Percentiles rank a stretch among this genome's conserved stretches.
Evolutionary conservation across 177 flowering plant species (phyloP).

Genomic region (Vitis hybrid): DNA sequence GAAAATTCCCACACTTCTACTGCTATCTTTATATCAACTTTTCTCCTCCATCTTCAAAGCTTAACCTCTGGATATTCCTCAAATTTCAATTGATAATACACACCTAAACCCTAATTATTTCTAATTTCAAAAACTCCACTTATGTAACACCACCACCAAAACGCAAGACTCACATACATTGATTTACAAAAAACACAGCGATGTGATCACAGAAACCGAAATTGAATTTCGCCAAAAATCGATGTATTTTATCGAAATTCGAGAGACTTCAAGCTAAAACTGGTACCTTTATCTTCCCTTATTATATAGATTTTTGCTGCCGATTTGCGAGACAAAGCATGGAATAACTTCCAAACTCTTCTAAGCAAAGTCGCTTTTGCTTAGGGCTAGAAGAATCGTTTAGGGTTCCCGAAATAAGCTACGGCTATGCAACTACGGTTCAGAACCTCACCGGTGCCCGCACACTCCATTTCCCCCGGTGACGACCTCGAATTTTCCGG

Average conservation of each 20-base stretch:
- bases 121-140: not conserved
- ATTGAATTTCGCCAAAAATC: slow-evolving; percentile 1
- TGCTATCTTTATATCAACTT: not conserved
- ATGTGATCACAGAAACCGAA: slow-evolving; percentile 5
- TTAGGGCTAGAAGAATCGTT: slow-evolving; percentile 15
- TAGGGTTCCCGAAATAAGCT: slow-evolving; percentile 19
- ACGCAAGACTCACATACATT: not conserved
- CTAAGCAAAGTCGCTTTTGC: slow-evolving; percentile 29
- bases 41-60: slow-evolving; percentile 8
- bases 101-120: not conserved
- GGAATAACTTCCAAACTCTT: slow-evolving; percentile 47
- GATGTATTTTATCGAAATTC: slow-evolving; percentile 7
- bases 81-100: not conserved
- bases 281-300: slow-evolving; percentile 7
- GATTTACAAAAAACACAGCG: no score
- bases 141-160: not conserved
- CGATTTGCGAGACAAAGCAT: slow-evolving; percentile 27
- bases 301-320: slow-evolving; percentile 6
- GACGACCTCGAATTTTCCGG: not conserved
- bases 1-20: not conserved
- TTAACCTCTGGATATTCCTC: not conserved
- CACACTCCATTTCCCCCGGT: slow-evolving; percentile 9
- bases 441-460: slow-evolving; percentile 18
- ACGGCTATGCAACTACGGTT: slow-evolving; percentile 1
- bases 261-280: slow-evolving; percentile 4